Conservation (phyloP, 2,329 filamentous ascomycete species). For the Sphaceloma murrayae region DNA sequence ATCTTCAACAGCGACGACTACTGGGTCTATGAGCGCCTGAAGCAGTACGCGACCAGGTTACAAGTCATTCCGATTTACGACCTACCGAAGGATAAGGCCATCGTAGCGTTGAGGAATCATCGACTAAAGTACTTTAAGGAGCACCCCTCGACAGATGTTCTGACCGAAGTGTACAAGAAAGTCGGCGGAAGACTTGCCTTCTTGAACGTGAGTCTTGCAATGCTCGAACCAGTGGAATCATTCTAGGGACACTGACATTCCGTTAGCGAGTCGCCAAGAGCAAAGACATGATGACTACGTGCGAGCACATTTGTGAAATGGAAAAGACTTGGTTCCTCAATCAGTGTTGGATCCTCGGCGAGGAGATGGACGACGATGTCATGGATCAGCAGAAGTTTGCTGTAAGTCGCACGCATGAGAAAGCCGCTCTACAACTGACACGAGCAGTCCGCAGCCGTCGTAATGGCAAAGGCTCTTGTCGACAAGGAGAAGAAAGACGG, state of each 20-base stretch:
- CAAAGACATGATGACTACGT: conserved; percentile 66
- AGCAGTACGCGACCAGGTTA: conserved; percentile 88
- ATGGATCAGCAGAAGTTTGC: conserved; percentile 98
- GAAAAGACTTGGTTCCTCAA: conserved; percentile 75
- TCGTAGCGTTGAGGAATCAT: conserved; percentile 68
- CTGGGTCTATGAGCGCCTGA: conserved; percentile 94
- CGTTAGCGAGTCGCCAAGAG: conserved; percentile 67
- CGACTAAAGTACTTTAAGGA: conserved; percentile 69
- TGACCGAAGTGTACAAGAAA: conserved; percentile 72
- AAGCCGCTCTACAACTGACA: background rate
- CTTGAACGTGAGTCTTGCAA: conserved; percentile 44
- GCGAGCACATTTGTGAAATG: conserved; percentile 58
- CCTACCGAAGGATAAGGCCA: conserved; percentile 66
- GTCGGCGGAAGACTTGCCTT: conserved; percentile 85
- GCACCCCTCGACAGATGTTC: conserved; percentile 41
- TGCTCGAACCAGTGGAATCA: no score
- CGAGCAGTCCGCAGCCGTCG: conserved; percentile 73
- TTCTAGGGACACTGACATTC: background rate
- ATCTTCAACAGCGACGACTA: conserved; percentile 97
- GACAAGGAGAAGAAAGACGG: conserved; percentile 58
- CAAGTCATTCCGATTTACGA: conserved; percentile 82
- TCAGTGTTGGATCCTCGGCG: conserved; percentile 66
- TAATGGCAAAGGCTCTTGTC: conserved; percentile 83
- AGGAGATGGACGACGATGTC: conserved; percentile 86
- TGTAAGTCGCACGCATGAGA: conserved; percentile 42